Conservation (phyloP, 164 flowering plant genomes). For the Kingdonia uniflora region DNA sequence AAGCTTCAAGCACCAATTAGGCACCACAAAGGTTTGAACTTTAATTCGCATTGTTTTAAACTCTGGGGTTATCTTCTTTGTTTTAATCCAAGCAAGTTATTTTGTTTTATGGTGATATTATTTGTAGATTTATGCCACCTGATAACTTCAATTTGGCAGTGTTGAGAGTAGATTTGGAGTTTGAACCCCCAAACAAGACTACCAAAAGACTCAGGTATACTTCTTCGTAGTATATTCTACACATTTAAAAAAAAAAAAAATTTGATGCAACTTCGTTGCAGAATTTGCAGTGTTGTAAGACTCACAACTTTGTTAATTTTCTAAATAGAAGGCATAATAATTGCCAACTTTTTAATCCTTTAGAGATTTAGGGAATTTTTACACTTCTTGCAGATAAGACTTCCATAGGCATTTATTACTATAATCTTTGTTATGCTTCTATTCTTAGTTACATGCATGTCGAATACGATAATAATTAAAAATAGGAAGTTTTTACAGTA, state of each 20-base stretch:
- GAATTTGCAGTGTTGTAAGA: no score
- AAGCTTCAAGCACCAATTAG: no score
- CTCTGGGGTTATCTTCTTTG: no score
- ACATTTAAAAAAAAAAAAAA: no score
- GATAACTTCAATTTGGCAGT: constrained; percentile 44
- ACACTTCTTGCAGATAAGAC: constrained; percentile 23
- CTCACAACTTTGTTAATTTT: background rate
- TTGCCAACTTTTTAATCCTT: background rate
- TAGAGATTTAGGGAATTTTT: background rate
- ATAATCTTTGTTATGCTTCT: background rate
- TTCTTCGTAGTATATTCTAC: constrained; percentile 1
- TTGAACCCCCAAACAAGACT: constrained; percentile 41
- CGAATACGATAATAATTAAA: no score
- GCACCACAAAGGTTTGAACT: no score
- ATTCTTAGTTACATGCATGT: background rate
- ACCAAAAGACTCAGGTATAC: constrained; percentile 26
- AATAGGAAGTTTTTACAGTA: no score
- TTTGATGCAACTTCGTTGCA: background rate
- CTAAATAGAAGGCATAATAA: background rate
- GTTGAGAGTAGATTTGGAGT: constrained; percentile 66
- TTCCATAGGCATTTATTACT: background rate
- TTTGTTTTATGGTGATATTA: background rate
- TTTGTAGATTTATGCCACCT: constrained; percentile 48
- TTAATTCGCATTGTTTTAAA: no score
- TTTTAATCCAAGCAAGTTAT: no score